phyloP scores from a whole-genome alignment of 2,329 filamentous ascomycete species.

The Beauveria sp. region DNA sequence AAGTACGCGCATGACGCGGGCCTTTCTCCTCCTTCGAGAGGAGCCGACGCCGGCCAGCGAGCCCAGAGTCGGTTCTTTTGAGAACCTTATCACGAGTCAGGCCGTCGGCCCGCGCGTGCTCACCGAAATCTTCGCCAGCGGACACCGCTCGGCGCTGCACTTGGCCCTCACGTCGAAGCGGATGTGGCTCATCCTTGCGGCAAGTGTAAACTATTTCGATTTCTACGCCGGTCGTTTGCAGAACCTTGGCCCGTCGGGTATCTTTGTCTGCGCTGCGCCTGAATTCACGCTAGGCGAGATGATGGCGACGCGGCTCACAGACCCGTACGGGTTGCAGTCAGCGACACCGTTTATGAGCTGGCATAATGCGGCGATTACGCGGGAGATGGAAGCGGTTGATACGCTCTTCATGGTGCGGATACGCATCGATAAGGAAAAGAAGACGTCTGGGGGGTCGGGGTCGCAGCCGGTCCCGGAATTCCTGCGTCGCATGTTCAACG shows the following conservation, averaged over 20 bases:
- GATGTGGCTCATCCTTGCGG: slow-evolving; percentile 18
- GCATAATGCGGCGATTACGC: slow-evolving; percentile 12
- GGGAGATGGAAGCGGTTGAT: slow-evolving; percentile 12
- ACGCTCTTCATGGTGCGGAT: background rate
- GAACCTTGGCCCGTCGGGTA: slow-evolving; percentile 14
- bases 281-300: slow-evolving; percentile 19
- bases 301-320: background rate
- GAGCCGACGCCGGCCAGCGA: background rate
- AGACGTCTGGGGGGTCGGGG: background rate
- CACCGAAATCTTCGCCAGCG: slow-evolving; percentile 16
- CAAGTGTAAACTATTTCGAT: slow-evolving; percentile 22
- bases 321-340: slow-evolving; percentile 8
- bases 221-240: slow-evolving; percentile 15
- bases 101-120: slow-evolving; percentile 16
- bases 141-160: slow-evolving; percentile 17
- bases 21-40: background rate
- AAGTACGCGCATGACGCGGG: background rate
- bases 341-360: slow-evolving; percentile 5
- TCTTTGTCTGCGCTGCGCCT: slow-evolving; percentile 21
- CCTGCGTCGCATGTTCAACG: background rate
- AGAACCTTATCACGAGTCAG: background rate
- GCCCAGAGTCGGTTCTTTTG: background rate
- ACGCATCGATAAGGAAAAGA: background rate
- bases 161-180: slow-evolving; percentile 17
- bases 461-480: background rate